These are phyloP conservation scores for Saturnispora mendoncae DNA, from an alignment of 805 yeast genomes.

Conservation along the genomic window DNA sequence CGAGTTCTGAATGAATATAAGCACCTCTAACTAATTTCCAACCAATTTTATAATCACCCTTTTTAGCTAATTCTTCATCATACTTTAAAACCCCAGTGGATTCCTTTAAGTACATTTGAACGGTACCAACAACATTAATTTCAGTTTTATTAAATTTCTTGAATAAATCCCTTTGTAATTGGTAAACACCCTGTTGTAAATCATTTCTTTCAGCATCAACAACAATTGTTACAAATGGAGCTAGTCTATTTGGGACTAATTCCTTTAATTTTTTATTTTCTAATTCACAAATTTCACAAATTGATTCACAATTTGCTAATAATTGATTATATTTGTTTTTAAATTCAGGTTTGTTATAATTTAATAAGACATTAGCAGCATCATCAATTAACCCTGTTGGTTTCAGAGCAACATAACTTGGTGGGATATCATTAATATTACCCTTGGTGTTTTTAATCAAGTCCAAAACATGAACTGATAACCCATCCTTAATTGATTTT, in stretches of 20 bases:
- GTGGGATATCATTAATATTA: conserved; percentile 60
- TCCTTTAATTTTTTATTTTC: conserved; percentile 42
- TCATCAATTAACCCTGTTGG: conserved; percentile 82
- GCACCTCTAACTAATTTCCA: conserved; percentile 94
- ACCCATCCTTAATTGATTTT: conserved; percentile 55
- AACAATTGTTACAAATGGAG: conserved; percentile 69
- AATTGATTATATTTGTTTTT: conserved; percentile 45
- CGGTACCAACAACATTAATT: conserved; percentile 75
- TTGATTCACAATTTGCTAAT: conserved; percentile 54
- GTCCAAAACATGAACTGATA: conserved; percentile 60
- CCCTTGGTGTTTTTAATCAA: conserved; percentile 37
- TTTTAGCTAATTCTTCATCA: conserved; percentile 58
- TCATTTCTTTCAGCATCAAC: conserved; percentile 89
- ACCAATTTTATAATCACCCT: conserved; percentile 62
- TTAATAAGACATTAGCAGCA: conserved; percentile 63
- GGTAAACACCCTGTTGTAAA: conserved; percentile 86
- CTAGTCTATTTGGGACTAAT: conserved; percentile 51
- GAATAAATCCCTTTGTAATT: conserved; percentile 76
- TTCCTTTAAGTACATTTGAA: conserved; percentile 83
- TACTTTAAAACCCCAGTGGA: conserved; percentile 50
- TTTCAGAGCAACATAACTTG: conserved; percentile 88
- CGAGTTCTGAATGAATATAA: conserved; percentile 80
- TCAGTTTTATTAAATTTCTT: conserved; percentile 59
- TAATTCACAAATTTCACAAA: conserved; percentile 48
- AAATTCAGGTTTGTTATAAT: conserved; percentile 47